A percentile compares a stretch with the other conserved stretches of the same genome.
phyloP scores from a whole-genome alignment of 768 basidiomycete species.

The Termitomyces sp. region DNA sequence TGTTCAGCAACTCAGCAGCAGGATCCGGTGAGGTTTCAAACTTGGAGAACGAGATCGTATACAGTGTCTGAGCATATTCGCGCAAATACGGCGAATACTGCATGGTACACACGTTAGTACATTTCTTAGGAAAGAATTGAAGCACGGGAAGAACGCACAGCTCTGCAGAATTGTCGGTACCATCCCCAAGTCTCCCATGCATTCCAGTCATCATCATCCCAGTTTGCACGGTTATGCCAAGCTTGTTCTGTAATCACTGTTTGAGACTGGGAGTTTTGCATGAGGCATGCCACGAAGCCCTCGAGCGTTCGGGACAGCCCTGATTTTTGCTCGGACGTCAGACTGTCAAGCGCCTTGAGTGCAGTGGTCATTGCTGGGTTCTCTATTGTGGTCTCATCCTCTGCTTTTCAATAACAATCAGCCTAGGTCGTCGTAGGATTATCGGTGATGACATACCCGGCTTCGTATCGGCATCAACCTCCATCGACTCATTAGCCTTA shows the following conservation, averaged over 20 bases:
- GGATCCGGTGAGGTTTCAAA: constrained; percentile 55
- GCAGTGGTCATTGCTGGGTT: constrained; percentile 67
- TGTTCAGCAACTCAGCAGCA: constrained; percentile 52
- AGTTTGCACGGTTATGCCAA: constrained; percentile 66
- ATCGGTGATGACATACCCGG: constrained; percentile 25
- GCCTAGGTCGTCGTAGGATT: background rate
- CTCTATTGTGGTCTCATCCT: constrained; percentile 47
- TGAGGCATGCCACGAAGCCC: constrained; percentile 67
- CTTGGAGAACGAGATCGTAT: constrained; percentile 61
- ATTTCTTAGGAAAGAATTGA: background rate
- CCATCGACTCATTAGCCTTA: constrained; percentile 55
- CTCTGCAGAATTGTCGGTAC: constrained; percentile 85
- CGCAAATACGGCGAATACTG: constrained; percentile 80
- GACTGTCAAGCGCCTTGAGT: constrained; percentile 66
- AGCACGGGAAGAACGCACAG: constrained; percentile 36
- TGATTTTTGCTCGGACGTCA: constrained; percentile 71
- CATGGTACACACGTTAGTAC: background rate
- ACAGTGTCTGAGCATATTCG: constrained; percentile 66
- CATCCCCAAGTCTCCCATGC: constrained; percentile 88
- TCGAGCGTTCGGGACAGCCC: constrained; percentile 69
- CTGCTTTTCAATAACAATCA: constrained; percentile 5
- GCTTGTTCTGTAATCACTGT: constrained; percentile 57
- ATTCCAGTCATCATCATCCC: constrained; percentile 74
- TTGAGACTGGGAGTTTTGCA: constrained; percentile 45
- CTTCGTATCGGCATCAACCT: constrained; percentile 63